Evolutionary conservation across 805 yeast genomes (phyloP).

Genomic region (Tetrapisispora pingtungensis): DNA sequence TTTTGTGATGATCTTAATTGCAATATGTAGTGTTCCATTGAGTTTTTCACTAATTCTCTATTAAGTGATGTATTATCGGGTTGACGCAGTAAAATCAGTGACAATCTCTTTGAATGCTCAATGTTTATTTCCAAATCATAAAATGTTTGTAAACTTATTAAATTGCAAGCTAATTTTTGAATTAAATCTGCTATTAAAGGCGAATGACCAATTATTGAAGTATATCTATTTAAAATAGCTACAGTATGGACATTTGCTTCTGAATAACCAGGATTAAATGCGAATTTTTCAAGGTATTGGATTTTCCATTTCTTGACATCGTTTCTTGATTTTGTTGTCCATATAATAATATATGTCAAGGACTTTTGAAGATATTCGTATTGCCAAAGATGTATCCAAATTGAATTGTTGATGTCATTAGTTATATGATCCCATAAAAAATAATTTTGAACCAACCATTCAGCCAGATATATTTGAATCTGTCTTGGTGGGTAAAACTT

Average conservation of each 20-base stretch:
- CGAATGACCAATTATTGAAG: slow-evolving; percentile 10
- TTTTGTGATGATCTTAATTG: slow-evolving; percentile 1
- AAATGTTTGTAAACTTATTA: slow-evolving; percentile 10
- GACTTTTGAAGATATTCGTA: slow-evolving; percentile 29
- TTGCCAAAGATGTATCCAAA: slow-evolving; percentile 29
- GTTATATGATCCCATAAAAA: slow-evolving; percentile 18
- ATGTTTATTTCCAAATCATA: slow-evolving; percentile 11
- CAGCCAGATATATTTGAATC: slow-evolving; percentile 22
- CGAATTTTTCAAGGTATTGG: slow-evolving; percentile 14
- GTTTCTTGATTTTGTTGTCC: slow-evolving; percentile 19
- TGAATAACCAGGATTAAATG: slow-evolving; percentile 16
- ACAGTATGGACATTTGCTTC: slow-evolving; percentile 15
- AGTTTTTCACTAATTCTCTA: slow-evolving; percentile 1
- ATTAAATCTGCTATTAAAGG: slow-evolving; percentile 8
- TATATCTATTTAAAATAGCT: slow-evolving; percentile 15
- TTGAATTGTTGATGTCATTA: slow-evolving; percentile 12
- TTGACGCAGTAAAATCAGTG: not conserved
- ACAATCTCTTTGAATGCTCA: not conserved
- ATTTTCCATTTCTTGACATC: slow-evolving; percentile 28
- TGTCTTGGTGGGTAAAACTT: slow-evolving; percentile 11
- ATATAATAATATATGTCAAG: slow-evolving; percentile 28
- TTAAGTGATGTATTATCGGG: not conserved
- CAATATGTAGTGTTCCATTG: slow-evolving; percentile 1
- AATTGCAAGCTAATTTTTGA: slow-evolving; percentile 10
- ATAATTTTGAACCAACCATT: slow-evolving; percentile 30